phyloP scores from a whole-genome alignment of 306 rosid genomes.

The Pterocarpus macrocarpus region DNA sequence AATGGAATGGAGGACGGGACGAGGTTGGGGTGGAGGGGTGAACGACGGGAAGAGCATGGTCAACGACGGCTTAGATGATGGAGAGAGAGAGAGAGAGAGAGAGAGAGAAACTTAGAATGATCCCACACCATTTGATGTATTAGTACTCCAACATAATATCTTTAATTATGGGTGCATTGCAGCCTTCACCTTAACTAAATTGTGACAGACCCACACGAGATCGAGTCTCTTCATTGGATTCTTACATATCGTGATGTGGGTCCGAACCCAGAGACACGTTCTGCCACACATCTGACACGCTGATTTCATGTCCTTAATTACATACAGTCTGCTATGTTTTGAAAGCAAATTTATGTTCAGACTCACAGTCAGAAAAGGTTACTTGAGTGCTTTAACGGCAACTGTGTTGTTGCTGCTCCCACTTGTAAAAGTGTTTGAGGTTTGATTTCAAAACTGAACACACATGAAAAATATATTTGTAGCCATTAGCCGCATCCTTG shows the following conservation, averaged over 20 bases:
- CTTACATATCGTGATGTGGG: constrained; percentile 47
- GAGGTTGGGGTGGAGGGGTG: no score
- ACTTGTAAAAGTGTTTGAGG: neutral
- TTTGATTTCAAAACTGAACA: neutral
- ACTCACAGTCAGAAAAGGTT: constrained; percentile 7
- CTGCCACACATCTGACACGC: constrained; percentile 48
- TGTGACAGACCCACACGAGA: constrained; percentile 67
- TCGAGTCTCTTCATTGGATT: constrained; percentile 64
- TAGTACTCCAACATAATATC: neutral
- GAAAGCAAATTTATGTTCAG: constrained; percentile 2
- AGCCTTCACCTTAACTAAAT: no score
- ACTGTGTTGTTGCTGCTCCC: constrained; percentile 8
- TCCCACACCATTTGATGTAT: no score
- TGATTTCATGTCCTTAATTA: constrained; percentile 42
- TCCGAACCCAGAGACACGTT: constrained; percentile 38
- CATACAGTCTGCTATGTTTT: neutral
- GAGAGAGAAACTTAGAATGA: no score
- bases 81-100: no score
- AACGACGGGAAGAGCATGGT: no score
- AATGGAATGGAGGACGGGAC: no score
- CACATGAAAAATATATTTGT: neutral
- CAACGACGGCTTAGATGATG: no score
- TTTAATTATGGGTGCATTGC: no score
- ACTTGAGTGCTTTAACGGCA: neutral
- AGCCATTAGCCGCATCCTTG: no score